Evolutionary conservation across 768 basidiomycete species (phyloP), one percentile per base, ranked within the genome.

Genomic region (Tremella mesenterica): DNA sequence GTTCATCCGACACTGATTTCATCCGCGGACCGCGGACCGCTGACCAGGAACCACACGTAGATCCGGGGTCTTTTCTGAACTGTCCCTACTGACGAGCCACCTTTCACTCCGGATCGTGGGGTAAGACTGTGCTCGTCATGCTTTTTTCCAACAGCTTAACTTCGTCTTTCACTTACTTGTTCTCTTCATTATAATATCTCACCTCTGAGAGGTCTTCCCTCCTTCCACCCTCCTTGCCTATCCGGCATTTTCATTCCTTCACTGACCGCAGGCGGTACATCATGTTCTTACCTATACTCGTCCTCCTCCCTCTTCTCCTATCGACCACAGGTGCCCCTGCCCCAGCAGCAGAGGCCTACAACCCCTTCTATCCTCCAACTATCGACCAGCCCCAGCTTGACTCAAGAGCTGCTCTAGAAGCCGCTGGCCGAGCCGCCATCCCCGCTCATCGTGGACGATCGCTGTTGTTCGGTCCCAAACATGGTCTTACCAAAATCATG

Each of bases 271-370:
- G 20, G 28, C 23, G 6, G n/a, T n/a, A 29, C 39, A 47, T 45
- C 5, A 52, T 50, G 48, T 34, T 57, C 20, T 18, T 53, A 38
- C 21, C 34, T 23, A 21, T 52, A 26, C 9, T 57, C 44, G 12
- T 56, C 8, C 44, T 59, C 14, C 21, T 59, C 16, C 39, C 57
- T n/a, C 14, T 59, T 8, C 52, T 63, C 23, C 52, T 48, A 4
- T 26, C 49, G 8, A 6, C 54, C 13, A 41, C 54, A 2, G 16
- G 14, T n/a, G 26, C 52, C n/a, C 31, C 38, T 1, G n/a, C n/a
- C n/a, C 50, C 54, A 5, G 43, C 41, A 26, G 28, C 53, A 13
- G 21, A 47, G 3, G 45, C 59, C 8, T 59, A 57, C 31, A 56
- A 63, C 26, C 53, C 61, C 29, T 62, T 58, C 38, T 20, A 25